These are phyloP conservation scores for Diplosphaera chodatii DNA, from an alignment of 139 green algal species.

Conservation along the genomic window DNA sequence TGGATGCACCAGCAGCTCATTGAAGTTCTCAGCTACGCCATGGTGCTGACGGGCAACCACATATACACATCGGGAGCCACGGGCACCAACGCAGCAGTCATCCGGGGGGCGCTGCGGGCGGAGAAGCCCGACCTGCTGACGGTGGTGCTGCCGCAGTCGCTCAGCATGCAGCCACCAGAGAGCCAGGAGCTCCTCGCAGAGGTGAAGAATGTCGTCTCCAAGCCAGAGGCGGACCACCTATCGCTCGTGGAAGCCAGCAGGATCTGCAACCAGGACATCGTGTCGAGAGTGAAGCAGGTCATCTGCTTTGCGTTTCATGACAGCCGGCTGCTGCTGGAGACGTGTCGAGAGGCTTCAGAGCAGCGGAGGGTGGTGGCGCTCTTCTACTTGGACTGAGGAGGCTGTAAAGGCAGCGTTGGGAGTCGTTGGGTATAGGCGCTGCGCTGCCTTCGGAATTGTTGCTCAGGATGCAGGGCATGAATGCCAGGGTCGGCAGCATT, in stretches of 20 bases:
- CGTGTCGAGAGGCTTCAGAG: slow-evolving; percentile 81
- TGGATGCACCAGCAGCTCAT: slow-evolving; percentile 97
- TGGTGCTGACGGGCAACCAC: slow-evolving; percentile 94
- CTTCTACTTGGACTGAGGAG: slow-evolving; percentile 94
- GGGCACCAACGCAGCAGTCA: slow-evolving; percentile 96
- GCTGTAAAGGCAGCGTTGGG: no score
- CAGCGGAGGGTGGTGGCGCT: slow-evolving; percentile 89
- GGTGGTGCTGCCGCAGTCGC: slow-evolving; percentile 90
- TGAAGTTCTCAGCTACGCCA: slow-evolving; percentile 95
- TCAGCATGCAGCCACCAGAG: slow-evolving; percentile 83
- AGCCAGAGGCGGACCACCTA: slow-evolving; percentile 90
- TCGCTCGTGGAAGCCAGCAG: slow-evolving; percentile 83
- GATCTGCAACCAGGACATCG: slow-evolving; percentile 94
- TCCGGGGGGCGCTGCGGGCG: slow-evolving; percentile 88
- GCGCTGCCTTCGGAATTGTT: no score
- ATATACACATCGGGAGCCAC: slow-evolving; percentile 94
- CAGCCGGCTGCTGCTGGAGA: slow-evolving; percentile 88
- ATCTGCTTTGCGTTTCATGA: slow-evolving; percentile 98
- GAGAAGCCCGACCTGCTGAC: slow-evolving; percentile 90
- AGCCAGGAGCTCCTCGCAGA: slow-evolving; percentile 88
- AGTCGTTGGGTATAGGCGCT: no score
- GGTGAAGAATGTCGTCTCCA: slow-evolving; percentile 86
- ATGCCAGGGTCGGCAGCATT: no score
- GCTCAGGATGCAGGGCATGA: no score
- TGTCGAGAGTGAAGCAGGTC: slow-evolving; percentile 80